Conservation (phyloP, 2,329 filamentous ascomycete species). For the Verticillium dahliae region DNA sequence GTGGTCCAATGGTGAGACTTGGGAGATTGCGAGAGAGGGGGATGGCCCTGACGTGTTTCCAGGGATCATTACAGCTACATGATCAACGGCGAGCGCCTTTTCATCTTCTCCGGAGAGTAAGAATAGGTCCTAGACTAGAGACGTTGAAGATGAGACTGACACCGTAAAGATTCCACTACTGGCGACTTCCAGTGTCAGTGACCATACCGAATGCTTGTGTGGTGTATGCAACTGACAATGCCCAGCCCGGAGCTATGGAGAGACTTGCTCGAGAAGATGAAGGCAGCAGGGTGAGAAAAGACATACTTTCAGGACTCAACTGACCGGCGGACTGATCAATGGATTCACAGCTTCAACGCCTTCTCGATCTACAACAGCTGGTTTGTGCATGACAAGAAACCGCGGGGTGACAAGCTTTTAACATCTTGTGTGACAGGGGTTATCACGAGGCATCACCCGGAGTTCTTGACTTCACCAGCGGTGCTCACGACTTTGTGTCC, state of each 20-base stretch:
- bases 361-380: slow-evolving; percentile 36
- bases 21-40: background rate
- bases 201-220: background rate
- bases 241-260: slow-evolving; percentile 28
- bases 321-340: background rate
- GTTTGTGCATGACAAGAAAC: background rate
- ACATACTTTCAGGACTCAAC: background rate
- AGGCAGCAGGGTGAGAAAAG: slow-evolving; percentile 27
- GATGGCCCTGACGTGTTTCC: background rate
- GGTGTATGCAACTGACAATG: background rate
- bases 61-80: slow-evolving; percentile 35
- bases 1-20: slow-evolving; percentile 22
- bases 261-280: slow-evolving; percentile 34
- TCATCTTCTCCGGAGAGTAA: slow-evolving; percentile 35
- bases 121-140: background rate
- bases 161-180: slow-evolving; percentile 28
- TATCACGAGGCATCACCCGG: slow-evolving; percentile 29
- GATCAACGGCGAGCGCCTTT: slow-evolving; percentile 31
- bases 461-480: slow-evolving; percentile 25
- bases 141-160: background rate
- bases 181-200: slow-evolving; percentile 32
- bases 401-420: background rate
- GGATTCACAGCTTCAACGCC: slow-evolving; percentile 28
- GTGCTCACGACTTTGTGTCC: slow-evolving; percentile 37
- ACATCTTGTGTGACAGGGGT: slow-evolving; percentile 15